Evolutionary conservation across 2,329 filamentous ascomycete species (phyloP).

Genomic region (Pyrenochaeta sp.): DNA sequence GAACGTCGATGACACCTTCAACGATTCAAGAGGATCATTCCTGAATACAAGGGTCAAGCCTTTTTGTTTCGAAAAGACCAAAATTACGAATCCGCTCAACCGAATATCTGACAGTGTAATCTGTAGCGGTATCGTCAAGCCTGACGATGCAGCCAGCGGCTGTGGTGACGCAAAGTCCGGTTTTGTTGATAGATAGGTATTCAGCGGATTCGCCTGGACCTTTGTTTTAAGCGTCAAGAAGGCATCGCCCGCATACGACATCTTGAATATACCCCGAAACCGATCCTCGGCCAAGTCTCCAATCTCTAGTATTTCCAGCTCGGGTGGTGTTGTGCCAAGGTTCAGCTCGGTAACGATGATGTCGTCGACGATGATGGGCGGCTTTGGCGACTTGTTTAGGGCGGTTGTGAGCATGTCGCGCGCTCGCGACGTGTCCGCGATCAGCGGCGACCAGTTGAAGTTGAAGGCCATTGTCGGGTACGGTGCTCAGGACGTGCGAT

Average conservation of each 20-base stretch:
- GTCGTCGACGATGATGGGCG: conserved; percentile 98
- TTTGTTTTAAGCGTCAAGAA: conserved; percentile 94
- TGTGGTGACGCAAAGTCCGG: conserved; percentile 92
- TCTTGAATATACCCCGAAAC: conserved; percentile 98
- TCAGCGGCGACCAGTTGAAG: conserved; percentile 99
- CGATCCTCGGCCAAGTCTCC: conserved; percentile 96
- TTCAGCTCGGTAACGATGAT: conserved; percentile 98
- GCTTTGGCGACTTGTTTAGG: conserved; percentile 96
- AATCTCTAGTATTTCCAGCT: conserved; percentile 96
- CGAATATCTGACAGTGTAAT: conserved; percentile 97
- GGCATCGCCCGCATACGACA: conserved; percentile 96
- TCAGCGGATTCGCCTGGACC: conserved; percentile 96
- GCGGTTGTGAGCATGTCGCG: conserved; percentile 94
- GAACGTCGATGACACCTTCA: conserved; percentile 98
- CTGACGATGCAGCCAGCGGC: conserved; percentile 87
- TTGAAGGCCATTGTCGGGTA: conserved; percentile 87
- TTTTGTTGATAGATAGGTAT: conserved; percentile 92
- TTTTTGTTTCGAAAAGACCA: conserved; percentile 98
- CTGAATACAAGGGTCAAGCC: conserved; percentile 95
- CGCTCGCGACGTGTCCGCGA: conserved; percentile 90
- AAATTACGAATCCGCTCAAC: conserved; percentile 93
- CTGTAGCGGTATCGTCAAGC: conserved; percentile 95
- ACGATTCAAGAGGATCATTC: conserved; percentile 95
- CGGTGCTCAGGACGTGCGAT: conserved; percentile 4
- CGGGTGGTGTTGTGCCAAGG: conserved; percentile 90